A percentile compares a stretch with the other conserved stretches of the same genome.
Conservation (phyloP, 192 early-diverging fungal species). For the Backusella liffmaniae region DNA sequence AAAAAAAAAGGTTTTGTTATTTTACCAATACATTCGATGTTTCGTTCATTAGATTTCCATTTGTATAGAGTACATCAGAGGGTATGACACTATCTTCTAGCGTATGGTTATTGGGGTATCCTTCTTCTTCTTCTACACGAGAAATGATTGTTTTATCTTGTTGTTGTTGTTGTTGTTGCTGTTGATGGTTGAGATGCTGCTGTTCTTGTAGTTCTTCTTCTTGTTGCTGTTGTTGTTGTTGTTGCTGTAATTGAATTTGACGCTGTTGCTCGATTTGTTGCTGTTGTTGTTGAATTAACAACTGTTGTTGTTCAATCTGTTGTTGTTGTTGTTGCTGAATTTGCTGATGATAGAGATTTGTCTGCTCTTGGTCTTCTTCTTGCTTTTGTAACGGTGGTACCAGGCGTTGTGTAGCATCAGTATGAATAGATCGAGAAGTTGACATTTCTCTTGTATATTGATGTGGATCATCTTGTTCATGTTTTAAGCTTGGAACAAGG, state of each 20-base stretch:
- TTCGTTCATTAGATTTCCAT: constrained; percentile 1
- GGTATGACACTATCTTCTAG: neutral
- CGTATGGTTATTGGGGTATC: constrained; percentile 1
- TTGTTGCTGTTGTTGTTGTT: neutral
- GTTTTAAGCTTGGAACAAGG: neutral
- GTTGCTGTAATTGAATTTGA: neutral
- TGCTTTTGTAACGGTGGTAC: neutral
- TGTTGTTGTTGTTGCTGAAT: neutral
- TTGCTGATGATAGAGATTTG: neutral
- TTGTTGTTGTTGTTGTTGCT: neutral
- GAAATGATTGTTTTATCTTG: neutral
- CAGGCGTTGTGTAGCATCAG: neutral
- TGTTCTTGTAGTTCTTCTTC: neutral
- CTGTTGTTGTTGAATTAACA: neutral
- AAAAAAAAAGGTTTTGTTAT: neutral
- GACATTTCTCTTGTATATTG: neutral
- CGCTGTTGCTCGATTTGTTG: neutral
- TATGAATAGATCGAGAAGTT: neutral
- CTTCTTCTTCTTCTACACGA: constrained; percentile 3
- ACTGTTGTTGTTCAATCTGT: neutral
- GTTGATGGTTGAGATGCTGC: neutral
- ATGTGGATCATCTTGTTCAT: neutral
- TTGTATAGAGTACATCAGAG: constrained; percentile 1
- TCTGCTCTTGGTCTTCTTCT: neutral
- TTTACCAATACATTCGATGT: neutral